Conservation (phyloP, 1,139 yeast genomes). For the Meyerozyma carpophila region DNA sequence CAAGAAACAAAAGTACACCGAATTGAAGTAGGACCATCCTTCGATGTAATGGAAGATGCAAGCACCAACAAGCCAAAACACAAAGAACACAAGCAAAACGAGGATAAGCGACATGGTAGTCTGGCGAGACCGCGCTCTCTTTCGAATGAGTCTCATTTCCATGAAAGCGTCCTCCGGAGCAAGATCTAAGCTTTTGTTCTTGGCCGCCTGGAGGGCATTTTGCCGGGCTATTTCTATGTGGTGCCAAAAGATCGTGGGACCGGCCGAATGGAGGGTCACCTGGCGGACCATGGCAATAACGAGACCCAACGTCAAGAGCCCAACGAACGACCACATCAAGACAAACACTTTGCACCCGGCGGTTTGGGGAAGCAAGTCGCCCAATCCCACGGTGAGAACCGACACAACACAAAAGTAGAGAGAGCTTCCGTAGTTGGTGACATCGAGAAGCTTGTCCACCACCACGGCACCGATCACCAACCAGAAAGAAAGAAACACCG, state of each 20-base stretch:
- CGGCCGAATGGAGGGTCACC: constrained; percentile 53
- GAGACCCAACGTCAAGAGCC: constrained; percentile 68
- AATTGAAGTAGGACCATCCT: constrained; percentile 63
- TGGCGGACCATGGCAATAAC: constrained; percentile 64
- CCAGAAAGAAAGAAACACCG: constrained; percentile 64
- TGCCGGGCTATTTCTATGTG: constrained; percentile 38
- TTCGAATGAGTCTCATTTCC: constrained; percentile 46
- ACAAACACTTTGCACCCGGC: constrained; percentile 52
- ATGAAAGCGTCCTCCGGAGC: constrained; percentile 44
- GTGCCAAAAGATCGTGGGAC: constrained; percentile 63
- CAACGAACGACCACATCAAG: constrained; percentile 60
- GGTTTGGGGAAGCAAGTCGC: constrained; percentile 57
- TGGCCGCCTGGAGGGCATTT: constrained; percentile 12
- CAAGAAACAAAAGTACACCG: constrained; percentile 67
- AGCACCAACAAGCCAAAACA: constrained; percentile 72
- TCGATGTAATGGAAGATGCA: constrained; percentile 54
- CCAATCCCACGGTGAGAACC: constrained; percentile 72
- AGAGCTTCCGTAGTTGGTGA: constrained; percentile 52
- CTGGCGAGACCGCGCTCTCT: constrained; percentile 27
- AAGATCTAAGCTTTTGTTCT: constrained; percentile 13
- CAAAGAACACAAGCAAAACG: constrained; percentile 43
- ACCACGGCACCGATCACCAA: constrained; percentile 59
- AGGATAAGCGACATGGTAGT: constrained; percentile 27
- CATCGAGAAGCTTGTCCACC: constrained; percentile 27
- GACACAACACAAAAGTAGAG: constrained; percentile 70